Evolutionary conservation across 371 early-diverging fungal genomes (phyloP).

Genomic region (Mucor racemosus): DNA sequence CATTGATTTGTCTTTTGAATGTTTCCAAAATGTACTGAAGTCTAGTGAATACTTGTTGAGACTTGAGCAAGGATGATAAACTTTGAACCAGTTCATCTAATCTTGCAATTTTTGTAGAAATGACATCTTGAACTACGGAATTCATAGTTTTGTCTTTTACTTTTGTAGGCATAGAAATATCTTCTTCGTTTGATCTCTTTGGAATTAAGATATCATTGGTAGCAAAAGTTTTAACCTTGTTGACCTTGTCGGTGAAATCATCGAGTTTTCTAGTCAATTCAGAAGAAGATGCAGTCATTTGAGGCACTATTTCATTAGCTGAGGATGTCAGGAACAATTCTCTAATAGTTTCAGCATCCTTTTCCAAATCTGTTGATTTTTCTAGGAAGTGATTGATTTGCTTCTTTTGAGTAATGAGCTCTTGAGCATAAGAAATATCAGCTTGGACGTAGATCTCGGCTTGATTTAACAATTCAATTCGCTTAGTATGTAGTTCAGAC

Average conservation of each 20-base stretch:
- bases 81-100: constrained; percentile 36
- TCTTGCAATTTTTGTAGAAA: constrained; percentile 29
- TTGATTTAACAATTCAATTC: constrained; percentile 26
- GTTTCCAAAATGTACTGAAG: constrained; percentile 36
- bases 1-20: constrained; percentile 35
- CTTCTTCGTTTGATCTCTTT: constrained; percentile 29
- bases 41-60: constrained; percentile 43
- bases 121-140: constrained; percentile 41
- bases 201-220: constrained; percentile 25
- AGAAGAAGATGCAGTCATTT: not conserved
- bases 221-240: constrained; percentile 1
- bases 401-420: constrained; percentile 30
- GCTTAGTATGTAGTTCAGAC: constrained; percentile 33
- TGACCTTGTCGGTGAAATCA: constrained; percentile 23
- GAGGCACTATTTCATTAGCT: not conserved
- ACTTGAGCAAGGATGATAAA: constrained; percentile 34
- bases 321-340: constrained; percentile 30
- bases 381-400: constrained; percentile 26
- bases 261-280: constrained; percentile 16
- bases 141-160: constrained; percentile 46
- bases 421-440: constrained; percentile 28
- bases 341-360: constrained; percentile 34
- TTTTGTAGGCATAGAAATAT: constrained; percentile 31
- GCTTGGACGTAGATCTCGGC: constrained; percentile 22
- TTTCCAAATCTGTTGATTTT: constrained; percentile 30